Evolutionary conservation across 345 rosid genomes (phyloP).

Genomic region (Ceriops zippeliana): DNA sequence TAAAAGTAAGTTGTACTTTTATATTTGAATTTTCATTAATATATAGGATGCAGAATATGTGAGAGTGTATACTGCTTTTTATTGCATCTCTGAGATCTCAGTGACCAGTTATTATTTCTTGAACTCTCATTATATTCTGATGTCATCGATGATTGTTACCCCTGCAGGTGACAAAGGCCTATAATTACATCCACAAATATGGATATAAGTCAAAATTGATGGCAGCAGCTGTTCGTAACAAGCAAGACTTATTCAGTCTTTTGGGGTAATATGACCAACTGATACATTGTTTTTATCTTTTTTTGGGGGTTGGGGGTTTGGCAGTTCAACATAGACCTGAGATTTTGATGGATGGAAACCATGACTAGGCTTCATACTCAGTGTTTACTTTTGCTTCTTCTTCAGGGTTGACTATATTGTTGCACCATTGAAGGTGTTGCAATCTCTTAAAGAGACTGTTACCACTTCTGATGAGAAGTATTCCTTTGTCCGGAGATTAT

Average conservation of each 20-base stretch:
- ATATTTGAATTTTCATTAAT: too few relatives aligned
- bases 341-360: constrained; percentile 6
- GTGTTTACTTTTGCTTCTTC: constrained; percentile 14
- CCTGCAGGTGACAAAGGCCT: constrained; percentile 58
- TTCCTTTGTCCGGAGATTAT: constrained; percentile 61
- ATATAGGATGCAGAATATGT: too few relatives aligned
- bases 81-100: background rate
- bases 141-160: background rate
- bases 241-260: constrained; percentile 88
- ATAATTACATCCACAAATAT: constrained; percentile 89
- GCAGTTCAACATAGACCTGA: background rate
- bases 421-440: constrained; percentile 84
- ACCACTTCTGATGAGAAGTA: constrained; percentile 73
- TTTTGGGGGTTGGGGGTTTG: background rate
- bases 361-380: constrained; percentile 3
- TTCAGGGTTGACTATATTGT: constrained; percentile 88
- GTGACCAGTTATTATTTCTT: background rate
- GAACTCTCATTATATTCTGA: background rate
- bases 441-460: constrained; percentile 75
- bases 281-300: background rate
- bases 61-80: background rate
- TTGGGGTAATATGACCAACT: constrained; percentile 51
- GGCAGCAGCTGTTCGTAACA: constrained; percentile 99
- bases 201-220: constrained; percentile 89
- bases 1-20: too few relatives aligned